Conservation (phyloP, 441 rosid species). For the Biscutella laevigata region DNA sequence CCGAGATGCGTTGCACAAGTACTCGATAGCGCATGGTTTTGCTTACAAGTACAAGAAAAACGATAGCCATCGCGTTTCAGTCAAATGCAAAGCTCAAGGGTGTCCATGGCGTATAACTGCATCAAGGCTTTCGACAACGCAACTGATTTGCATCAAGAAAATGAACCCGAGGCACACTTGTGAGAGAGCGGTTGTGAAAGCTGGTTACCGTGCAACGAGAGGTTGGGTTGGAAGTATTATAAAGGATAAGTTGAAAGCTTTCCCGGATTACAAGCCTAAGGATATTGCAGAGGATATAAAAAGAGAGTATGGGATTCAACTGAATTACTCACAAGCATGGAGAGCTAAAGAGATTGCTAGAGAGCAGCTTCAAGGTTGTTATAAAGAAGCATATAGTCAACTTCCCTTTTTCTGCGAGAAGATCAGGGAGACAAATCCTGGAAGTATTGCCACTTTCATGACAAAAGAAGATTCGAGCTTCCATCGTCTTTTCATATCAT, state of each 20-base stretch:
- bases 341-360: conserved; percentile 71
- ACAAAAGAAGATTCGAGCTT: conserved; percentile 68
- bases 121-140: conserved; percentile 56
- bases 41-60: conserved; percentile 60
- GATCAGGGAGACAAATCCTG: conserved; percentile 73
- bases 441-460: conserved; percentile 49
- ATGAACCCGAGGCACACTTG: conserved; percentile 56
- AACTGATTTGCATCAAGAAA: conserved; percentile 55
- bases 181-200: conserved; percentile 56
- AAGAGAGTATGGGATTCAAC: conserved; percentile 60
- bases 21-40: conserved; percentile 61
- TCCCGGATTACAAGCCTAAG: conserved; percentile 61
- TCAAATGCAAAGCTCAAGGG: conserved; percentile 59
- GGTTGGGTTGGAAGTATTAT: conserved; percentile 71
- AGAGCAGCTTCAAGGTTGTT: conserved; percentile 75
- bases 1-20: conserved; percentile 78
- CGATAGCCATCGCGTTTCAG: conserved; percentile 62
- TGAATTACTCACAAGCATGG: conserved; percentile 71
- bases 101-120: conserved; percentile 79
- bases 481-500: conserved; percentile 61
- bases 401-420: conserved; percentile 62
- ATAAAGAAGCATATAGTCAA: conserved; percentile 57
- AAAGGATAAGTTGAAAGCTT: conserved; percentile 56
- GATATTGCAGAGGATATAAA: conserved; percentile 61
- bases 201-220: conserved; percentile 57